phyloP scores from a whole-genome alignment of 306 rosid species.

The Astragalus glycyphyllos region DNA sequence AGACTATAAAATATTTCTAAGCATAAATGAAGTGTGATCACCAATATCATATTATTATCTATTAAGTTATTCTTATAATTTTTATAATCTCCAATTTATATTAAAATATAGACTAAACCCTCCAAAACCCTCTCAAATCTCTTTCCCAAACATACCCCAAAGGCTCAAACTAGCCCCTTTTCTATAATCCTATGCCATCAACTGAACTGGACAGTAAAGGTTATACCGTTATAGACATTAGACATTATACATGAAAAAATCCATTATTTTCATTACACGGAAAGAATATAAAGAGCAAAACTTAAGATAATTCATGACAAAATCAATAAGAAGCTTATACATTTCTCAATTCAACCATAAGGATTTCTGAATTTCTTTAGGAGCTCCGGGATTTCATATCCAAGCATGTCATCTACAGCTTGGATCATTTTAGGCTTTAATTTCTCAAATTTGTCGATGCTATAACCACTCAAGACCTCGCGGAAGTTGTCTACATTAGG shows the following conservation, averaged over 20 bases:
- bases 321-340: constrained; percentile 21
- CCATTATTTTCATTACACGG: neutral
- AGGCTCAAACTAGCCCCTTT: neutral
- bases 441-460: constrained; percentile 84
- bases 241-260: neutral
- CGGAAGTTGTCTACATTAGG: constrained; percentile 79
- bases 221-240: neutral
- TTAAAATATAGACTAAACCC: too few relatives aligned
- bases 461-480: constrained; percentile 71
- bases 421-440: constrained; percentile 92
- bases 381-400: constrained; percentile 89
- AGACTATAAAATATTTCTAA: too few relatives aligned
- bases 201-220: constrained; percentile 2
- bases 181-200: neutral
- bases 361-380: constrained; percentile 87
- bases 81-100: too few relatives aligned
- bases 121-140: too few relatives aligned
- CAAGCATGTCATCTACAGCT: constrained; percentile 92
- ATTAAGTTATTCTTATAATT: too few relatives aligned
- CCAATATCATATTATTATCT: too few relatives aligned
- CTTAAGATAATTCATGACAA: constrained; percentile 19
- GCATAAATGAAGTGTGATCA: too few relatives aligned
- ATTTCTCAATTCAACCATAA: constrained; percentile 52
- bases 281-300: constrained; percentile 15
- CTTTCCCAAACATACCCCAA: too few relatives aligned